Evolutionary conservation across 805 yeast species (phyloP).

Genomic region (Groenewaldozyma tartarivorans): DNA sequence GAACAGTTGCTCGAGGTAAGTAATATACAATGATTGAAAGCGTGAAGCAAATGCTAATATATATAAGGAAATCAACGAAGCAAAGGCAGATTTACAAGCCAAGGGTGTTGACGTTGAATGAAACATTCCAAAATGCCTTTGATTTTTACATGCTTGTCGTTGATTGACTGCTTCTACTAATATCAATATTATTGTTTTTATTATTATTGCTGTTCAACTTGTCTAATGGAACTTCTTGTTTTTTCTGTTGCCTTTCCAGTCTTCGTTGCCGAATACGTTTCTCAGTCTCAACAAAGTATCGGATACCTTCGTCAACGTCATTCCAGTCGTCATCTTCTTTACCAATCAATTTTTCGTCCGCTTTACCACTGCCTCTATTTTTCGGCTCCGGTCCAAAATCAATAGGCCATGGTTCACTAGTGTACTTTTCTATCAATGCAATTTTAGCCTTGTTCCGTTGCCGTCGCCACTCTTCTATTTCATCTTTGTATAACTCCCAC

Average conservation of each 20-base stretch:
- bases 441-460: conserved; percentile 51
- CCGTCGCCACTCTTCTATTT: conserved; percentile 69
- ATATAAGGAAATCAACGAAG: conserved; percentile 44
- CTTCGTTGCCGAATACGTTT: conserved; percentile 42
- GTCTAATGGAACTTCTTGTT: background rate
- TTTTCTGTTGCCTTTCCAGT: background rate
- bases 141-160: no score
- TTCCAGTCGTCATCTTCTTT: conserved; percentile 42
- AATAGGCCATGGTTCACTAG: conserved; percentile 48
- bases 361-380: conserved; percentile 22
- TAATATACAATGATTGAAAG: background rate
- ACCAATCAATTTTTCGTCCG: conserved; percentile 15
- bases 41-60: background rate
- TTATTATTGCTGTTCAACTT: background rate
- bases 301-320: conserved; percentile 64
- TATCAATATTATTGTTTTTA: background rate
- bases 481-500: conserved; percentile 90
- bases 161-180: background rate
- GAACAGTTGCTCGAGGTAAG: conserved; percentile 43
- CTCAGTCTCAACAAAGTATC: conserved; percentile 80
- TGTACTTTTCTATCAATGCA: conserved; percentile 29
- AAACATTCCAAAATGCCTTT: no score
- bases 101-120: conserved; percentile 43
- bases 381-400: conserved; percentile 45
- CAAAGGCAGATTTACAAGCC: conserved; percentile 45